Evolutionary conservation across 805 yeast species (phyloP), one percentile per base, ranked within the genome.

Genomic region (Myxozyma nipponensis): DNA sequence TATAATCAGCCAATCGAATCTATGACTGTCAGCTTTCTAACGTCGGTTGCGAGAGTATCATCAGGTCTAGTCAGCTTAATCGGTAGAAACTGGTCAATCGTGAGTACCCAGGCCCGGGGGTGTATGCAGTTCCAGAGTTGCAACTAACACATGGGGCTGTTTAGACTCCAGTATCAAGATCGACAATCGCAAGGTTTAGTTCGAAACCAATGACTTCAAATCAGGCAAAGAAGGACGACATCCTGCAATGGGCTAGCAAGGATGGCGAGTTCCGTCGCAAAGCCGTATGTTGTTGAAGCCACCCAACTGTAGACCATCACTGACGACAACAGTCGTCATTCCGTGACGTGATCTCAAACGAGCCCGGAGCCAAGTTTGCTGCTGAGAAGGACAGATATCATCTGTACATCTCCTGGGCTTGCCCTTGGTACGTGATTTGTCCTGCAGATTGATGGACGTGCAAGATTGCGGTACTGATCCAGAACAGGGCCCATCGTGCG

Each of bases 391-490:
- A 79, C 50, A 77, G 98, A 63, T 91, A 91, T 65, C 96, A 90
- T 69, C 76, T 91, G 44, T 91, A 87, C 63, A 95, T 90, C 17
- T 85, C 95, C 1, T 73, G 77, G 44, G 96, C 96, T 1, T 91
- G 98, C 69, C 98, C 98, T 2, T 91, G 97, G 90, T 3, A 96
- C 89, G 48, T 90, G 85, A 62, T 95, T 88, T 9, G 84, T 93
- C 0, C n/a, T n/a, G n/a, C n/a, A n/a, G n/a, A 73, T 76, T 43
- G 96, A 96, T 1, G 89, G 97, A 69, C 23, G 13, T 34, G 46
- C 19, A 7, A 18, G 13, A 34, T 6, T 37, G 30, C 23, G 22
- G 25, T 10, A 19, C 39, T 34, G 28, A 21, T 34, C n/a, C n/a
- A 9, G 18, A 22, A 4, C 23, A 60, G 62, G 79, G 97, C 97